Evolutionary conservation across 2,329 filamentous ascomycete species (phyloP), one percentile per base, ranked within the genome.

Genomic region (Purpureocillium takamizusanense): DNA sequence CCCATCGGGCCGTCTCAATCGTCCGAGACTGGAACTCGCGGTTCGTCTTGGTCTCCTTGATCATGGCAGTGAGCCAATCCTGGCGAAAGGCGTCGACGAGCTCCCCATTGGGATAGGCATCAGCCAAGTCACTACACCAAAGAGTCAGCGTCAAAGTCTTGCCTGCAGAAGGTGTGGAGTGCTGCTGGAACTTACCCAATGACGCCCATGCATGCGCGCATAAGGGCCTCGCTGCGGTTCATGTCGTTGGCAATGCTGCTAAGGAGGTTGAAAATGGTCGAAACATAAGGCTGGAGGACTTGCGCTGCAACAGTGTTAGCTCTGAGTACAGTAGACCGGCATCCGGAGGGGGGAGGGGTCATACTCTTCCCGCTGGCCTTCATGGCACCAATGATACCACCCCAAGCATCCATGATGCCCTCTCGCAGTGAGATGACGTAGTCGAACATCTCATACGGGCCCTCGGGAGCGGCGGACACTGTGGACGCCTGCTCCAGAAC

Each of bases 341-440:
- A 12, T 4, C 10, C 11, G 7, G 17, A 12, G 2, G n/a, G 66
- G 78, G 61, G n/a, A n/a, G n/a, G n/a, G n/a, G n/a, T n/a, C n/a
- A n/a, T 63, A 84, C 82, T 80, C 70, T 90, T 90, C 54, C 69
- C 70, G 54, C 82, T 86, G 37, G 74, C 66, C 70, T 92, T 94
- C 83, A 97, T 88, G 38, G 92, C 88, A 60, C 90, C 81, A 56
- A 98, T 88, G 49, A 95, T 92, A 49, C 92, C 92, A 53, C 89
- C 88, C 89, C 94, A 98, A 27, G 92, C 92, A 71, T 98, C 92
- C 83, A 97, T 95, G 50, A 98, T 97, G 51, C 90, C 92, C 59
- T 98, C 94, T 38, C 92, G 83, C 35, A 98, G 75, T 15, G 89
- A 95, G 47, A 94, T 78, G 51, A 98, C 83, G 59, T 98, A 98